Evolutionary conservation across 441 rosid species (phyloP).

Genomic region (Erodium texanum): DNA sequence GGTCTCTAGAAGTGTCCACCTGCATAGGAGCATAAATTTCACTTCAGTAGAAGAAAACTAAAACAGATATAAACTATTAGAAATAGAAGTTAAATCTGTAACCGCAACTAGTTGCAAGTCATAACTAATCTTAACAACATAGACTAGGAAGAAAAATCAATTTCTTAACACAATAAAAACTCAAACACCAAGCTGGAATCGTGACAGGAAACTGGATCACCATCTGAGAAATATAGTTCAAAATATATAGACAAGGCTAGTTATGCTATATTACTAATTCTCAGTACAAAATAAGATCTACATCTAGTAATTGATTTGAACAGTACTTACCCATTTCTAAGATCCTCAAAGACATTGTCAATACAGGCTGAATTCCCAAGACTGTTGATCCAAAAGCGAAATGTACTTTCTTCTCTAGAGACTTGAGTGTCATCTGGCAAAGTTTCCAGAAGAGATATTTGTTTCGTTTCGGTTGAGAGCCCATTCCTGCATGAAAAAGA

Average conservation of each 20-base stretch:
- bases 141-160: background rate
- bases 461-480: slow-evolving; percentile 49
- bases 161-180: background rate
- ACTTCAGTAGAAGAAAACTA: slow-evolving; percentile 7
- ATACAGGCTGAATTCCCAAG: slow-evolving; percentile 71
- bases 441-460: slow-evolving; percentile 79
- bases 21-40: slow-evolving; percentile 21
- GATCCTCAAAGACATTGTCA: slow-evolving; percentile 88
- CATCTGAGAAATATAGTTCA: background rate
- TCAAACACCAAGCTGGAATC: background rate
- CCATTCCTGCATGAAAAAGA: slow-evolving; percentile 65
- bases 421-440: slow-evolving; percentile 89
- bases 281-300: background rate
- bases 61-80: background rate
- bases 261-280: background rate
- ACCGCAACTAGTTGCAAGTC: background rate
- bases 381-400: slow-evolving; percentile 98
- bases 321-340: slow-evolving; percentile 66
- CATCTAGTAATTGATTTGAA: background rate
- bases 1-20: slow-evolving; percentile 68
- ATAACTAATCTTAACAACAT: slow-evolving; percentile 1
- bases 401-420: slow-evolving; percentile 96
- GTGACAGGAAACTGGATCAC: background rate
- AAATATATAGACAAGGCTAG: background rate
- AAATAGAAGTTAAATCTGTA: background rate